A percentile compares a stretch with the other conserved stretches of the same genome.
Evolutionary conservation across 225 moss, liverwort and hornwort genomes (phyloP).

Genomic region (Marchantia polymorpha): DNA sequence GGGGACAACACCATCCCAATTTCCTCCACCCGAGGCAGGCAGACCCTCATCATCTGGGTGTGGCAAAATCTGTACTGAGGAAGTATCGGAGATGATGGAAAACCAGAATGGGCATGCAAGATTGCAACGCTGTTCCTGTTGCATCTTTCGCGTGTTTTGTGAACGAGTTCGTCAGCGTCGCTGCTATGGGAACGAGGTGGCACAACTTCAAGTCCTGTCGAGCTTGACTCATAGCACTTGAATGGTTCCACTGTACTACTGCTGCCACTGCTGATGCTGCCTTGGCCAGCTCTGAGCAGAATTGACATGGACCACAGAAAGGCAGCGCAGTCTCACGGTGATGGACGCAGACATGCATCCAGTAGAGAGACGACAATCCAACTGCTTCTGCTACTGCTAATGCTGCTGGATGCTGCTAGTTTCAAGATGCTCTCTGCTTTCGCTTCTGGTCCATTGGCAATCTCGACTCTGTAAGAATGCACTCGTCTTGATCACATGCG

Average conservation of each 20-base stretch:
- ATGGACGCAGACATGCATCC: neutral
- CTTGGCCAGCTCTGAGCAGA: neutral
- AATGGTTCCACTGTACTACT: too few relatives aligned
- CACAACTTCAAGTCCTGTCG: neutral
- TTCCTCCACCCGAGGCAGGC: neutral
- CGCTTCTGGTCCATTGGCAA: neutral
- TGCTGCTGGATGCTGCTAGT: neutral
- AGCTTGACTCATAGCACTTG: too few relatives aligned
- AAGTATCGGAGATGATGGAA: neutral
- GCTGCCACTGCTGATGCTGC: neutral
- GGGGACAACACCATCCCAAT: constrained; percentile 1
- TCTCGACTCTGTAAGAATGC: too few relatives aligned
- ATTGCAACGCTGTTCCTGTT: neutral
- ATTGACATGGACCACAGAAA: neutral
- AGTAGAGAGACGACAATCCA: neutral
- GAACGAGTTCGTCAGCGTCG: neutral
- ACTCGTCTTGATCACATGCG: too few relatives aligned
- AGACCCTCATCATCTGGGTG: neutral
- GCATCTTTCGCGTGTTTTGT: neutral
- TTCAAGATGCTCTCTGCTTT: neutral
- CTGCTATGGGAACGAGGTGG: neutral
- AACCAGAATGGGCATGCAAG: neutral
- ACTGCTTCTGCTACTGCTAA: neutral
- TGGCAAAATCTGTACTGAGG: neutral
- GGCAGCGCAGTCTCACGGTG: neutral